phyloP scores from a whole-genome alignment of 2,329 filamentous ascomycete genomes.

The Botrytis medusae region DNA sequence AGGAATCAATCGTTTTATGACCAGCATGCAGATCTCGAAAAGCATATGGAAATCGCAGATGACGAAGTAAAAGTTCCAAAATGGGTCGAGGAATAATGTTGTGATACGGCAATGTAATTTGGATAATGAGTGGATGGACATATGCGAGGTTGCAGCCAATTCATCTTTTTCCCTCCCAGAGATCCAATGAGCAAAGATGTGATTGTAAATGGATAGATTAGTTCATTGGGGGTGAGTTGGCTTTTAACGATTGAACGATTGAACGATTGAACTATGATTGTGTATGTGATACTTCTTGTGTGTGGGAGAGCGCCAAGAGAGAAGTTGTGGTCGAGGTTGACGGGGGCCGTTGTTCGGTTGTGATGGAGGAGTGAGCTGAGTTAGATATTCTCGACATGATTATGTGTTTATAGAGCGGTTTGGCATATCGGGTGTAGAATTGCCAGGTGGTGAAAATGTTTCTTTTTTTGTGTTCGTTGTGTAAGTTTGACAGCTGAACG shows the following conservation, averaged over 20 bases:
- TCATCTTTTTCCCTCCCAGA: neutral
- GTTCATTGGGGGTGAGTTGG: too few species aligned
- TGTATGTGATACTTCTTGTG: neutral
- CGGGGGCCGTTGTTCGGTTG: neutral
- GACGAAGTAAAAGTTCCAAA: neutral
- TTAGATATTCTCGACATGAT: neutral
- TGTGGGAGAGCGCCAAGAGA: neutral
- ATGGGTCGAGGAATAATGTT: constrained; percentile 1
- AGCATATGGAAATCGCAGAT: constrained; percentile 1
- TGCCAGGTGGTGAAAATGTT: neutral
- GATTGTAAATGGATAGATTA: neutral
- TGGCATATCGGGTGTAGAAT: neutral
- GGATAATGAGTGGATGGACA: constrained; percentile 2
- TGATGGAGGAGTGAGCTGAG: neutral
- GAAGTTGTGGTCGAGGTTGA: neutral
- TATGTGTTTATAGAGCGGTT: neutral
- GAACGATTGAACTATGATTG: neutral
- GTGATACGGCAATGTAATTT: constrained; percentile 3
- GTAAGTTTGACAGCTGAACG: neutral
- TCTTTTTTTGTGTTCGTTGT: neutral
- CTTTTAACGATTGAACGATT: neutral
- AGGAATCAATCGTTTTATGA: neutral
- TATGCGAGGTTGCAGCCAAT: constrained; percentile 1
- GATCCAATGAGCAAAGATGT: neutral
- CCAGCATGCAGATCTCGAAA: constrained; percentile 1